These are phyloP conservation scores for Sindora glabra DNA, from an alignment of 306 rosid genomes.

Conservation along the genomic window DNA sequence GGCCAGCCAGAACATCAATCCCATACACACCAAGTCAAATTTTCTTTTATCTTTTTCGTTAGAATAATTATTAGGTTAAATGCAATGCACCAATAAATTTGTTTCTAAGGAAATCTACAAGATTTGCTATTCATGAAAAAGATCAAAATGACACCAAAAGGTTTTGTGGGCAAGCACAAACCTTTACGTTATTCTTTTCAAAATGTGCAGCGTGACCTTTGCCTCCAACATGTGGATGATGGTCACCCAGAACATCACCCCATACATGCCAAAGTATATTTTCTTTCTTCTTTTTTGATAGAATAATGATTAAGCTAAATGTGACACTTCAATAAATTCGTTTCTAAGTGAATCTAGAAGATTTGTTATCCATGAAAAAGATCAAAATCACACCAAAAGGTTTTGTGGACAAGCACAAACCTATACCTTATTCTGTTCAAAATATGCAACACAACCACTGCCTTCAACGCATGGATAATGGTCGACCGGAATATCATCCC, in stretches of 20 bases:
- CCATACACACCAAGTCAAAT: too few relatives aligned
- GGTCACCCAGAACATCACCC: too few relatives aligned
- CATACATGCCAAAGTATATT: too few relatives aligned
- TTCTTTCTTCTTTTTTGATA: too few relatives aligned
- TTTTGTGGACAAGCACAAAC: constrained; percentile 23
- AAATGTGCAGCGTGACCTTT: neutral
- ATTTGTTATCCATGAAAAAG: neutral
- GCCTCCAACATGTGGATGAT: constrained; percentile 25
- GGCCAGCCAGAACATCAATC: too few relatives aligned
- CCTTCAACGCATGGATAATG: constrained; percentile 23
- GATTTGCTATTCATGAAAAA: constrained; percentile 1
- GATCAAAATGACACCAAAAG: too few relatives aligned
- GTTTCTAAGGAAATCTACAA: neutral
- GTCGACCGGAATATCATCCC: constrained; percentile 20
- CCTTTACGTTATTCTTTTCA: constrained; percentile 26
- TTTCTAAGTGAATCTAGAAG: neutral
- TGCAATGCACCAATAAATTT: neutral
- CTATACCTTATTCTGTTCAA: constrained; percentile 20
- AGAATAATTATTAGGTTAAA: too few relatives aligned
- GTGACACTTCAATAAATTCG: neutral
- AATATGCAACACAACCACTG: constrained; percentile 16
- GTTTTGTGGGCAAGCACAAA: constrained; percentile 17
- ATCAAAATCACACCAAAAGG: too few relatives aligned
- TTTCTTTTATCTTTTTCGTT: too few relatives aligned
- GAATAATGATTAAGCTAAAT: too few relatives aligned